Conservation (phyloP, 2,329 filamentous ascomycete genomes). For the Aureobasidium sp. region DNA sequence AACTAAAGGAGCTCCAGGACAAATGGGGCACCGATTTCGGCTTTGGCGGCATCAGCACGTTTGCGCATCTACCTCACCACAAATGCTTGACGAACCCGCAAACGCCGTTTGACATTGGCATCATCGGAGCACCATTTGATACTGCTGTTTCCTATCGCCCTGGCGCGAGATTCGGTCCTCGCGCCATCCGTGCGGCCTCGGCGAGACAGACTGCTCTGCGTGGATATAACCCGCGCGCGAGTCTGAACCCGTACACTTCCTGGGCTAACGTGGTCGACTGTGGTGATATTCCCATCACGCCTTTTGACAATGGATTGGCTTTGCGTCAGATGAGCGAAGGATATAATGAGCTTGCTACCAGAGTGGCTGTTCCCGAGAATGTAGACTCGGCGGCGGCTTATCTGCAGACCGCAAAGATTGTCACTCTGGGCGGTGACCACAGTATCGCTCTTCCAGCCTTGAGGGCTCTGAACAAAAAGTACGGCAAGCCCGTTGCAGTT, state of each 20-base stretch:
- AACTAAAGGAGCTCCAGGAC: slow-evolving; percentile 17
- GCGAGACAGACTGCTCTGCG: slow-evolving; percentile 66
- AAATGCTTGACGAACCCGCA: slow-evolving; percentile 43
- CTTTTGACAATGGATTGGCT: slow-evolving; percentile 78
- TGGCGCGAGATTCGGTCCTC: slow-evolving; percentile 68
- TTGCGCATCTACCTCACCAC: slow-evolving; percentile 42
- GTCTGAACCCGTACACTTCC: slow-evolving; percentile 73
- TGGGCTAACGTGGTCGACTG: slow-evolving; percentile 81
- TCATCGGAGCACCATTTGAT: slow-evolving; percentile 45
- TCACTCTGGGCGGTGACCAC: slow-evolving; percentile 46
- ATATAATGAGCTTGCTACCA: slow-evolving; percentile 59
- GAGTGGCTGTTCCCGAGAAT: slow-evolving; percentile 30
- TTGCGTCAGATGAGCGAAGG: slow-evolving; percentile 78
- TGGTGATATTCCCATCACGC: slow-evolving; percentile 81
- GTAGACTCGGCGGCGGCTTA: slow-evolving; percentile 34
- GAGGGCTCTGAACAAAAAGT: slow-evolving; percentile 40
- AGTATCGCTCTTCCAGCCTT: slow-evolving; percentile 45
- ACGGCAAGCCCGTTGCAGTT: slow-evolving; percentile 40
- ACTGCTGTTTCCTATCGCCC: slow-evolving; percentile 43
- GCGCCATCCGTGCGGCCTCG: slow-evolving; percentile 78
- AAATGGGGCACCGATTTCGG: slow-evolving; percentile 21
- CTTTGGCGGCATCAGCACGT: slow-evolving; percentile 30
- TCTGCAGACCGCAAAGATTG: slow-evolving; percentile 38
- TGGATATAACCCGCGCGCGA: slow-evolving; percentile 74
- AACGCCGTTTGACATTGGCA: slow-evolving; percentile 37